Conservation (phyloP, 495 filamentous ascomycete genomes). For the Annulohypoxylon moriforme region DNA sequence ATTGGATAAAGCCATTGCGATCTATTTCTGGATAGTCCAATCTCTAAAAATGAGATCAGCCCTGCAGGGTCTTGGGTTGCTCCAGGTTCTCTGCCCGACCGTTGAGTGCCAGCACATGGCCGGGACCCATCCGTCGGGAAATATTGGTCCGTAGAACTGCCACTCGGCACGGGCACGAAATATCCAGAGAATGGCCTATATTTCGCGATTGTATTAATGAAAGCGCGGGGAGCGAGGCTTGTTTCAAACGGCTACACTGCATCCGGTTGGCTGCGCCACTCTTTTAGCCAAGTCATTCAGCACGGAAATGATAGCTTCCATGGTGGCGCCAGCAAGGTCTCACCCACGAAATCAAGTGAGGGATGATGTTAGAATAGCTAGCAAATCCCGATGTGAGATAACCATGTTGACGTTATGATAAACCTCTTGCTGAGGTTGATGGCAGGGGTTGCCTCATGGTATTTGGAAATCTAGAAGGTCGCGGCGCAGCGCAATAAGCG, state of each 20-base stretch:
- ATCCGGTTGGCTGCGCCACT: constrained; percentile 22
- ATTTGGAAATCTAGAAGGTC: background rate
- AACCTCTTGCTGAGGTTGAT: background rate
- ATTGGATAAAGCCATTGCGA: constrained; percentile 16
- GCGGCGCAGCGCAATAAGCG: constrained; percentile 11
- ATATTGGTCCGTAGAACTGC: constrained; percentile 23
- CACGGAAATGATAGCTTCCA: constrained; percentile 15
- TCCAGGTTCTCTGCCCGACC: constrained; percentile 7
- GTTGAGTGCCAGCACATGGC: constrained; percentile 23
- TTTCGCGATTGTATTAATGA: background rate
- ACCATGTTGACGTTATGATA: background rate
- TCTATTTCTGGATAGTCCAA: constrained; percentile 27
- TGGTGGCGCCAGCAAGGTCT: constrained; percentile 17
- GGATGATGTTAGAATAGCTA: background rate
- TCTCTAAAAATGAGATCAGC: background rate
- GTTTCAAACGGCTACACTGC: background rate
- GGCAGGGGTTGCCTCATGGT: background rate
- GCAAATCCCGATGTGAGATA: constrained; percentile 9
- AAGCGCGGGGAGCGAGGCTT: constrained; percentile 5
- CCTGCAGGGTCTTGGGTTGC: background rate
- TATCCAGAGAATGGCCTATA: constrained; percentile 1
- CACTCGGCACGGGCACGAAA: constrained; percentile 7
- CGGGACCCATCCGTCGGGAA: constrained; percentile 7
- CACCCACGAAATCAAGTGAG: constrained; percentile 1
- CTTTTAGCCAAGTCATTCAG: background rate